Evolutionary conservation across 352 stramenopile genomes (phyloP).

Genomic region (Pythium myriotylum): DNA sequence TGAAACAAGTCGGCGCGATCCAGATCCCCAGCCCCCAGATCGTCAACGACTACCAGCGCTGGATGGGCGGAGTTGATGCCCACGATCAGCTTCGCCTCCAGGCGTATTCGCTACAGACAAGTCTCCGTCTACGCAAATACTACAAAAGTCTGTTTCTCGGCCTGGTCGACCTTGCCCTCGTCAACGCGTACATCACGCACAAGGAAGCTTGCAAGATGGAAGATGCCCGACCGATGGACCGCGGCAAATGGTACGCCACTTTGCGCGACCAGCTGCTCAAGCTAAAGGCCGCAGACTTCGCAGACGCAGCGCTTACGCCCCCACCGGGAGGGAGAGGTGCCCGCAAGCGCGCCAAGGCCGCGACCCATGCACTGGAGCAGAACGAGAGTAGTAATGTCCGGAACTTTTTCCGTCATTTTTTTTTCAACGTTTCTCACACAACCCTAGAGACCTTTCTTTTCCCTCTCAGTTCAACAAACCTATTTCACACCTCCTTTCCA

Average conservation of each 20-base stretch:
- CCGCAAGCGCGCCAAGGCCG: background rate
- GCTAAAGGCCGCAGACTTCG: slow-evolving; percentile 25
- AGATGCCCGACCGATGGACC: slow-evolving; percentile 7
- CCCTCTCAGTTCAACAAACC: too few species aligned
- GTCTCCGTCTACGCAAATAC: slow-evolving; percentile 22
- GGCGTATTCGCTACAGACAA: slow-evolving; percentile 23
- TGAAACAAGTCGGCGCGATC: slow-evolving; percentile 16
- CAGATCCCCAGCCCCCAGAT: slow-evolving; percentile 24
- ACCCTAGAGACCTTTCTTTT: too few species aligned
- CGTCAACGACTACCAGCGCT: slow-evolving; percentile 34
- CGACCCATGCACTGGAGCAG: background rate
- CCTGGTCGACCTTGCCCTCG: slow-evolving; percentile 1
- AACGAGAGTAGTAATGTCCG: too few species aligned
- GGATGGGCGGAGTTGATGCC: slow-evolving; percentile 32
- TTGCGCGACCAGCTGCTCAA: slow-evolving; percentile 12
- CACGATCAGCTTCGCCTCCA: slow-evolving; percentile 33
- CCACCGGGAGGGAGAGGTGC: slow-evolving; percentile 1
- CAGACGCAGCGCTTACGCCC: background rate
- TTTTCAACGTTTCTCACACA: too few species aligned
- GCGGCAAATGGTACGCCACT: slow-evolving; percentile 1
- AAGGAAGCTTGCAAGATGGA: slow-evolving; percentile 3
- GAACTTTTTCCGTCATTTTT: too few species aligned
- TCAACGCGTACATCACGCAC: slow-evolving; percentile 28
- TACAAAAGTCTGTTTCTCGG: slow-evolving; percentile 29
- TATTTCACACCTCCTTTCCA: too few species aligned